Evolutionary conservation across 768 basidiomycete genomes (phyloP), one percentile per base, ranked within the genome.

Genomic region (Serendipita sp.): DNA sequence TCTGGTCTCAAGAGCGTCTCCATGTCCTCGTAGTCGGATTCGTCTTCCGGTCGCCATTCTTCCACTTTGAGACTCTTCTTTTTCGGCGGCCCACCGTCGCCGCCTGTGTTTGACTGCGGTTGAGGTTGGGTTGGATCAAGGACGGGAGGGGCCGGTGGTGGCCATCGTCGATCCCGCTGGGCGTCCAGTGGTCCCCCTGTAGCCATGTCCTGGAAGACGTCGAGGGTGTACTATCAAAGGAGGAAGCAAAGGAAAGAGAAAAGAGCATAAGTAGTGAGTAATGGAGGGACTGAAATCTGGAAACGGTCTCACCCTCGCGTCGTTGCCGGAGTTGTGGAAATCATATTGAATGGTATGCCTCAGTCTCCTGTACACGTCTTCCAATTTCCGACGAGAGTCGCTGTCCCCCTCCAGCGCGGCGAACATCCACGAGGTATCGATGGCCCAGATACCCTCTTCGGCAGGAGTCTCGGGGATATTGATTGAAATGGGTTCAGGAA

Each of bases 241-340:
- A 58, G 38, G 60, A 4, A 38, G 41, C n/a, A n/a, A n/a, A n/a
- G n/a, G n/a, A n/a, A n/a, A n/a, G n/a, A n/a, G 30, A 34, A 31
- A 58, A n/a, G 31, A 28, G 26, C n/a, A 16, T 44, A 56, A n/a
- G 42, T 34, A 7, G 9, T 68, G 16, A 70, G 30, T 34, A 20
- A 22, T 20, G 5, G 17, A 44, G 22, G 33, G 9, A 41, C 28
- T 31, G 22, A 2, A 28, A 31, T 13, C 3, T 17, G 11, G 20
- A 17, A 20, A 60, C 38, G 45, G n/a, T n/a, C n/a, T 43, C 67
- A 90, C 90, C 70, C 85, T 78, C 1, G 90, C 89, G 70, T 92
- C 88, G 68, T 91, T 92, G 0, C 89, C 90, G 0, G 88, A 89
- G 68, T 93, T 94, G 76, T 91, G 91, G 63, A 86, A 72, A 66